Base-by-base conservation (phyloP, 2,329 filamentous ascomycete genomes). In the Elsinoe fawcettii region DNA sequence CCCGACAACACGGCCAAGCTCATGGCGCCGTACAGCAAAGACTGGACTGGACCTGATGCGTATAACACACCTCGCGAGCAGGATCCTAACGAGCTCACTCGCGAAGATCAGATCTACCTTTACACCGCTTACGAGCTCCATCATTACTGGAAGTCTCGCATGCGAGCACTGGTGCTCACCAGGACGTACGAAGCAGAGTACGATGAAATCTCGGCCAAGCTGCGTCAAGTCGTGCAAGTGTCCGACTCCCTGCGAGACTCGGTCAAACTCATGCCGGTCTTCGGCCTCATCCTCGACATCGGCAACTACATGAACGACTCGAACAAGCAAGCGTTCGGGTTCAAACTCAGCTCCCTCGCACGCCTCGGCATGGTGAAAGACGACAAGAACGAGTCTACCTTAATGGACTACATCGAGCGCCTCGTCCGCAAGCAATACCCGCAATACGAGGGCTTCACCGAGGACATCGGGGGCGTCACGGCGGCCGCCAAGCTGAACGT, bases 231-330 rank as follows among this genome's bases (percentile, higher is more conserved):
- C n/a, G 87, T 95, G 34, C 76, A 77, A 27, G 90, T 96, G 7
- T 92, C 91, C 3, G 92, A 97, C 73, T 88, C 90, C 8, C 76
- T 99, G 56, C 83, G 92, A 49, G 90, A 95, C 68, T 96, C 91
- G 1, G 90, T 95, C 23, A 87, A 90, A 23, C 75, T 99, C 66
- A 96, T 97, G 86, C 96, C 95, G 63, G 90, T 99, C 47, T 82
- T 99, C 58, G 91, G 92, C 59, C 80, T 97, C 61, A 99, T 99
- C 72, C 77, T 99, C 66, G 92, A 96, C 71, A 96, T 99, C 67
- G 93, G 93, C 72, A 99, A 99, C 73, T 99, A 96, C 79, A 99
- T 99, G 93, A 99, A 99, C 77, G 93, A 97, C 69, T 87, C 91
- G 57, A 97, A 96, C 75, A 99, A 99, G 76, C 93, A 97, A 74